A percentile compares a stretch with the other conserved stretches of the same genome.
Evolutionary conservation across 352 stramenopile genomes (phyloP).

Genomic region (Phytophthora pseudosyringae): DNA sequence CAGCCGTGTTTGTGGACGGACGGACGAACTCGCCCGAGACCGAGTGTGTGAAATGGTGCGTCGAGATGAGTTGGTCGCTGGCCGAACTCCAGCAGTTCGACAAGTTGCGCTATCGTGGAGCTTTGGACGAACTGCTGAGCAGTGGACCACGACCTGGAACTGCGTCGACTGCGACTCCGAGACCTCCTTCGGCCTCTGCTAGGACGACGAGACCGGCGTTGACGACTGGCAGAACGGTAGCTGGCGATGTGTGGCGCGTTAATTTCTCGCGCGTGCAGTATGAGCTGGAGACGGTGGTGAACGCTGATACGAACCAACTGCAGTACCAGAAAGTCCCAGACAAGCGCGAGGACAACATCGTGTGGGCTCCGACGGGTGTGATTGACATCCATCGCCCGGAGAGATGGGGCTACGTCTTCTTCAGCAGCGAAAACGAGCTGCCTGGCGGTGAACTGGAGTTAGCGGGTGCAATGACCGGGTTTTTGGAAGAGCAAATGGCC

Average conservation of each 20-base stretch:
- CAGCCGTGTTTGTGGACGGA: slow-evolving; percentile 71
- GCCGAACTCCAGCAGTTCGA: slow-evolving; percentile 74
- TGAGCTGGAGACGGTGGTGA: slow-evolving; percentile 50
- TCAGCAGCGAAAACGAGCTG: slow-evolving; percentile 53
- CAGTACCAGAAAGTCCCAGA: slow-evolving; percentile 61
- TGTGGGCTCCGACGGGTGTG: slow-evolving; percentile 74
- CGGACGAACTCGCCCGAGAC: slow-evolving; percentile 72
- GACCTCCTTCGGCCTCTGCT: slow-evolving; percentile 19
- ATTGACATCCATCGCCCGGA: slow-evolving; percentile 83
- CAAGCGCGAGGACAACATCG: slow-evolving; percentile 70
- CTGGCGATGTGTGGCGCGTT: slow-evolving; percentile 81
- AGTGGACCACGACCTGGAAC: slow-evolving; percentile 1
- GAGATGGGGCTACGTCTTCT: slow-evolving; percentile 75
- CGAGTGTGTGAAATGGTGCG: slow-evolving; percentile 73
- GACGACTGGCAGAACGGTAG: slow-evolving; percentile 14
- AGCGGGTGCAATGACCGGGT: slow-evolving; percentile 35
- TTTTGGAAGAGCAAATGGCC: slow-evolving; percentile 55
- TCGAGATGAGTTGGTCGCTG: slow-evolving; percentile 84
- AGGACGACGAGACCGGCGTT: slow-evolving; percentile 19
- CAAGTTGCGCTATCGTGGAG: slow-evolving; percentile 36
- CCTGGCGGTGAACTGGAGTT: slow-evolving; percentile 50
- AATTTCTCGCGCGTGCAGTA: slow-evolving; percentile 93
- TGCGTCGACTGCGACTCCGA: slow-evolving; percentile 19
- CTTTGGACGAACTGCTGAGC: not conserved
- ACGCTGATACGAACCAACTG: slow-evolving; percentile 53